Evolutionary conservation across 805 yeast genomes (phyloP), one percentile per base, ranked within the genome.

Genomic region (Metschnikowia drakensbergensis): DNA sequence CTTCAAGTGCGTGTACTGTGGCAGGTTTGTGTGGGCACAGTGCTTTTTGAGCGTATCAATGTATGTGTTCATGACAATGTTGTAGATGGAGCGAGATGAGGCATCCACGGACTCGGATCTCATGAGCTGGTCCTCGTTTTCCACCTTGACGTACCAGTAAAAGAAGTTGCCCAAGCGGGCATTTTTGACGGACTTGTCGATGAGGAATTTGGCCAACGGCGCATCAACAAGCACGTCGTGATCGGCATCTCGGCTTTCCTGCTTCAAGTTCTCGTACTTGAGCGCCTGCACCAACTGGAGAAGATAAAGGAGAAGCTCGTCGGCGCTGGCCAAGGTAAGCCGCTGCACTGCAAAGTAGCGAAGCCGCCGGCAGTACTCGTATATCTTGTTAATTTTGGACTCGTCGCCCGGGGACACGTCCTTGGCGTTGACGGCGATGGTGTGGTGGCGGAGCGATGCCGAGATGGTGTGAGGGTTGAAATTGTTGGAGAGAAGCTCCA

Each of bases 61-160:
- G 51, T 74, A 74, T 46, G 69, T 71, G 57, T 72, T 71, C 41
- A 72, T 58, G 8, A 71, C 64, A 5, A 62, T 53, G 2, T 71
- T 57, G 54, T 67, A 72, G 17, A 72, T 69, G 22, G 54, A 48
- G 27, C 49, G 51, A 4, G 53, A 29, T 13, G 32, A 17, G 17
- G 9, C n/a, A 9, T 37, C 17, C 39, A n/a, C 9, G 11, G 29
- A 11, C 17, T 50, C 41, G 25, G 26, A n/a, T 29, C 53, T 30
- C 45, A 42, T 53, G 33, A 70, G 51, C 50, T 72, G 74, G 49
- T 88, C 96, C 58, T 85, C 88, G 29, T 85, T 79, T 60, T 92
- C 97, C 1, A 95, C 96, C 54, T 83, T 84, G 44, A 94, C 77
- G 61, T 85, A 88, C 98, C 99, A 94, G 64, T 88, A 91, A 52